Conservation (phyloP, 73 alveolate species). For the Vitrella brassicaformis region DNA sequence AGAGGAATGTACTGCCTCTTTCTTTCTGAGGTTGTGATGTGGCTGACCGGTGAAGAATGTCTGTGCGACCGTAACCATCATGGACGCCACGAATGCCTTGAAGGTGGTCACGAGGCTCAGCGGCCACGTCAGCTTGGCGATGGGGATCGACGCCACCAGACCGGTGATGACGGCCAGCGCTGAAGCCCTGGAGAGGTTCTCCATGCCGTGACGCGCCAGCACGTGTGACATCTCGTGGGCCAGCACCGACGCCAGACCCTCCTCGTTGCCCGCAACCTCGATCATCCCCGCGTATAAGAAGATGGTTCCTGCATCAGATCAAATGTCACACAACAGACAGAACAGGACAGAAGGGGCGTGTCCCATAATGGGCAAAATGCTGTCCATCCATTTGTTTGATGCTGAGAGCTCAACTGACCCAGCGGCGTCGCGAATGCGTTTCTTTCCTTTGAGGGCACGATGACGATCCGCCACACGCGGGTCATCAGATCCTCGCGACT, state of each 20-base stretch:
- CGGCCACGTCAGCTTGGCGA: neutral
- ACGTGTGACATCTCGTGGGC: neutral
- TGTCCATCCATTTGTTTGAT: neutral
- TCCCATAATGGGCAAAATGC: neutral
- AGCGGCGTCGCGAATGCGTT: too few relatives aligned
- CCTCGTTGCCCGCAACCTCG: neutral
- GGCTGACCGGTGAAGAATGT: neutral
- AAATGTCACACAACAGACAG: neutral
- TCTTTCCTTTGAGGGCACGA: neutral
- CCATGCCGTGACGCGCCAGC: neutral
- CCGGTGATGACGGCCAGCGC: neutral
- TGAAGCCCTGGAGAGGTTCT: neutral
- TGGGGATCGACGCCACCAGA: neutral
- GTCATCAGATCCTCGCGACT: neutral
- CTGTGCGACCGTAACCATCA: neutral
- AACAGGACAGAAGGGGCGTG: neutral
- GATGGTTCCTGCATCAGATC: neutral
- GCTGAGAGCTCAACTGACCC: too few relatives aligned
- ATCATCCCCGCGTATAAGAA: neutral
- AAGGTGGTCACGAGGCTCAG: neutral
- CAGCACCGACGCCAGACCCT: neutral
- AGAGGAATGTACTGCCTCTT: too few relatives aligned
- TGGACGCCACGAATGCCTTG: neutral
- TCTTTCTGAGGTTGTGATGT: neutral
- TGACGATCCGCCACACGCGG: neutral